Percentiles rank a stretch among this genome's conserved stretches.
Evolutionary conservation across 2,329 filamentous ascomycete genomes (phyloP).

Genomic region (Aspergillus pseudoviridinutans): DNA sequence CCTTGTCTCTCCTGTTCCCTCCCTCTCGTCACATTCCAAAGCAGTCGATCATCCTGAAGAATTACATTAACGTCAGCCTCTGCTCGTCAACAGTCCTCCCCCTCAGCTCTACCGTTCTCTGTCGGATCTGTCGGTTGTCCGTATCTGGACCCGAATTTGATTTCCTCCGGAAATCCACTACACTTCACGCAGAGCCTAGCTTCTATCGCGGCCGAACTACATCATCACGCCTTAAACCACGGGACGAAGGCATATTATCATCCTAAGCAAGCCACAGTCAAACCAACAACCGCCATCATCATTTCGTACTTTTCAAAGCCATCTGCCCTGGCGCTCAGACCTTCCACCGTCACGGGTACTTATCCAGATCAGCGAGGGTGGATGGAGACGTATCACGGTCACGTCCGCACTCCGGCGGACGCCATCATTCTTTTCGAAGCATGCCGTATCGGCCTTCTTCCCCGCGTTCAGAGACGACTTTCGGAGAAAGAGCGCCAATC

Average conservation of each 20-base stretch:
- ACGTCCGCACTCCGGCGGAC: constrained; percentile 91
- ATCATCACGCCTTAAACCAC: background rate
- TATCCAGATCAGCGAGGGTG: constrained; percentile 22
- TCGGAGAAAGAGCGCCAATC: constrained; percentile 97
- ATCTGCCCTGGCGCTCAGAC: constrained; percentile 18
- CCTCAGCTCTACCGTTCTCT: background rate
- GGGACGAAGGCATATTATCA: background rate
- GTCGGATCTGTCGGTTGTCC: background rate
- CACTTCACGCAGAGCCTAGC: background rate
- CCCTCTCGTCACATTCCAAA: constrained; percentile 10
- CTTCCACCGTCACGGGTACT: constrained; percentile 13
- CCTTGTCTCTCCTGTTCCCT: constrained; percentile 1
- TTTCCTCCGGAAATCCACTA: constrained; percentile 11
- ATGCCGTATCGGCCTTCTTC: constrained; percentile 81
- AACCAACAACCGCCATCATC: constrained; percentile 1
- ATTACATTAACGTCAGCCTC: constrained; percentile 11
- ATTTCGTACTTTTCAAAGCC: constrained; percentile 11
- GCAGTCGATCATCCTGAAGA: constrained; percentile 14
- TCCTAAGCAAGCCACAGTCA: background rate
- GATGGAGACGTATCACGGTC: constrained; percentile 97
- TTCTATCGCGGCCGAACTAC: background rate
- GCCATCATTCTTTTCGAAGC: constrained; percentile 99
- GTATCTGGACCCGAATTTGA: background rate
- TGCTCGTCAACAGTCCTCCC: background rate
- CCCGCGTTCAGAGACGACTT: constrained; percentile 83